Evolutionary conservation across 306 rosid species (phyloP).

Genomic region (Quercus alba): DNA sequence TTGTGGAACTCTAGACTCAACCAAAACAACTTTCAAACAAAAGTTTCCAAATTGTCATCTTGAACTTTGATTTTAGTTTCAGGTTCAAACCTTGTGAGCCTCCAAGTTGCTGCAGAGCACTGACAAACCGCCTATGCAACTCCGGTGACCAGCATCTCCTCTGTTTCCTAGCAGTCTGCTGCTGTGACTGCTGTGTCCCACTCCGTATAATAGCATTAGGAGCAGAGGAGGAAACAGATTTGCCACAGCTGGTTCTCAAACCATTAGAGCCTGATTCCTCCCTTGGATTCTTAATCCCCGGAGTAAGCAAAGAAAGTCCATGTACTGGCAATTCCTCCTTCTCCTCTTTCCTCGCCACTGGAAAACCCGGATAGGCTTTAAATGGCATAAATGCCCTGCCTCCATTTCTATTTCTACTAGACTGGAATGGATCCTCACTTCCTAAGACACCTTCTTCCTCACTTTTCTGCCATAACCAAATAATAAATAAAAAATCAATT

Average conservation of each 20-base stretch:
- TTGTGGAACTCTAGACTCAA: conserved; percentile 1
- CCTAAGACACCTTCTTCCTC: conserved; percentile 40
- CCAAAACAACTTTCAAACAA: background rate
- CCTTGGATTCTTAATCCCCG: conserved; percentile 49
- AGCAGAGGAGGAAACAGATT: conserved; percentile 48
- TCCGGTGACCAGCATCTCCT: conserved; percentile 99
- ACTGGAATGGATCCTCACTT: conserved; percentile 48
- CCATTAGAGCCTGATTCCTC: conserved; percentile 59
- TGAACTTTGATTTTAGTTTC: background rate
- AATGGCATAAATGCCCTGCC: conserved; percentile 57
- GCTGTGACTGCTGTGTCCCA: conserved; percentile 27
- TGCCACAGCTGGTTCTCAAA: conserved; percentile 46
- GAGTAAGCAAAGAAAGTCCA: conserved; percentile 66
- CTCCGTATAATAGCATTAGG: conserved; percentile 34
- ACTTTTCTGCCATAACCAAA: conserved; percentile 39
- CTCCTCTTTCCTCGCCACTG: conserved; percentile 55
- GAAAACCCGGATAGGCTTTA: conserved; percentile 44
- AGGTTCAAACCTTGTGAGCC: conserved; percentile 86
- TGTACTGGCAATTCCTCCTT: conserved; percentile 53
- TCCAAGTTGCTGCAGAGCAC: conserved; percentile 92
- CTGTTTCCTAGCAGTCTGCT: conserved; percentile 68
- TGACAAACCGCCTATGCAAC: conserved; percentile 78
- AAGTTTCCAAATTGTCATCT: background rate
- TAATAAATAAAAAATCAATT: background rate
- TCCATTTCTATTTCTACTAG: conserved; percentile 43